phyloP scores from a whole-genome alignment of 345 rosid genomes.

The Eucalyptus erythrocorys region DNA sequence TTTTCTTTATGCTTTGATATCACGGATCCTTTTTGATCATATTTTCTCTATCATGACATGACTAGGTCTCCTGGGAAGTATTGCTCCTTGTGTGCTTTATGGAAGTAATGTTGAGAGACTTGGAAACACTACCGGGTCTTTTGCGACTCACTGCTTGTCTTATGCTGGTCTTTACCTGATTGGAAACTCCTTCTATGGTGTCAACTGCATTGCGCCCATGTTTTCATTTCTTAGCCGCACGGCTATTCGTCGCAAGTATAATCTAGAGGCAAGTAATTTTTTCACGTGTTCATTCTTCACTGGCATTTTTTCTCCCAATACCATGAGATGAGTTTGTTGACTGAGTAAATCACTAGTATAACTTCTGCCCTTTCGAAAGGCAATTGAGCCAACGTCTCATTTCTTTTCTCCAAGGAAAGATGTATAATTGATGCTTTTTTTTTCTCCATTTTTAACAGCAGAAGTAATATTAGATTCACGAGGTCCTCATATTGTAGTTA shows the following conservation, averaged over 20 bases:
- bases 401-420: neutral
- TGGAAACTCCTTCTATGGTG: constrained; percentile 47
- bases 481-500: neutral
- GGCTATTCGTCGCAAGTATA: constrained; percentile 67
- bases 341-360: neutral
- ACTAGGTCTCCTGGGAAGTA: constrained; percentile 81
- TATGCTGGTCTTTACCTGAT: constrained; percentile 67
- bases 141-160: constrained; percentile 70
- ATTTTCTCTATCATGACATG: neutral
- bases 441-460: neutral
- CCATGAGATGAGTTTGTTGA: neutral
- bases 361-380: neutral
- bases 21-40: neutral
- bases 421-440: neutral
- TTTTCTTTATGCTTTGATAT: neutral
- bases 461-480: neutral
- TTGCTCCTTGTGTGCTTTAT: constrained; percentile 80
- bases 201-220: constrained; percentile 90
- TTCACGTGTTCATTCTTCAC: neutral
- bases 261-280: constrained; percentile 64
- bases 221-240: constrained; percentile 67
- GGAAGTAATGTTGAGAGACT: constrained; percentile 91
- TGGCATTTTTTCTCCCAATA: neutral
- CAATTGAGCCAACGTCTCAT: neutral
- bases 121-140: constrained; percentile 61